Evolutionary conservation across 164 flowering plant species (phyloP), one percentile per base, ranked within the genome.

Genomic region (Vitis vinifera): DNA sequence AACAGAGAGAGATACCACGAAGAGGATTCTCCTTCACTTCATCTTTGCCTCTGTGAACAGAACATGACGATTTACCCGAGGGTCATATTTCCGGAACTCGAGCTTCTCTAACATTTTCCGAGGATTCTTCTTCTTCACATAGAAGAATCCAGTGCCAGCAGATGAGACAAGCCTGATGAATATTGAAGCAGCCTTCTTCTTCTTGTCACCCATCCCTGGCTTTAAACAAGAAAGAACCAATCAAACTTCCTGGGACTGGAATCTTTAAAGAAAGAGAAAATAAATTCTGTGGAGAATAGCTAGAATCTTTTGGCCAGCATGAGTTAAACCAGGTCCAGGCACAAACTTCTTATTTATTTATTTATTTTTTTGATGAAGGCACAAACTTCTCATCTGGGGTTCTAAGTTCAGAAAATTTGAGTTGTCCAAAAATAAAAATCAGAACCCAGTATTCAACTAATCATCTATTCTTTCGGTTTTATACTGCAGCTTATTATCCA

Each of bases 71-170:
- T 93, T 93, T 27, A 95, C 98, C 17, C 97, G 83, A 62, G 98
- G 99, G 53, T 95, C 98, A 53, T 80, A 95, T 73, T 93, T 95
- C 0, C 97, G 82, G 63, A 95, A 93, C 79, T 93, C 99, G n/a
- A 95, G 96, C 83, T 93, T 95, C 73, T 90, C 89, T 2, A 83
- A 66, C 8, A 85, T 68, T 74, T 82, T 85, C 74, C 87, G 74
- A 2, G 90, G 81, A 70, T 85, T 91, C 86, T 95, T 95, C 83
- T 80, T 85, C 79, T 85, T 90, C 64, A 93, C 99, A 68, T 93
- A 89, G 81, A 90, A 90, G 78, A 91, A 95, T 8, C 98, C 97
- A 30, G 98, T 95, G 53, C 97, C 99, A 61, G 98, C 98, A 52
- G 98, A 87, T 2, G 96, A 95, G 13, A 95, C 97, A 13, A 95